Evolutionary conservation across 805 yeast species (phyloP).

Genomic region (Nakazawaea anatomiae): DNA sequence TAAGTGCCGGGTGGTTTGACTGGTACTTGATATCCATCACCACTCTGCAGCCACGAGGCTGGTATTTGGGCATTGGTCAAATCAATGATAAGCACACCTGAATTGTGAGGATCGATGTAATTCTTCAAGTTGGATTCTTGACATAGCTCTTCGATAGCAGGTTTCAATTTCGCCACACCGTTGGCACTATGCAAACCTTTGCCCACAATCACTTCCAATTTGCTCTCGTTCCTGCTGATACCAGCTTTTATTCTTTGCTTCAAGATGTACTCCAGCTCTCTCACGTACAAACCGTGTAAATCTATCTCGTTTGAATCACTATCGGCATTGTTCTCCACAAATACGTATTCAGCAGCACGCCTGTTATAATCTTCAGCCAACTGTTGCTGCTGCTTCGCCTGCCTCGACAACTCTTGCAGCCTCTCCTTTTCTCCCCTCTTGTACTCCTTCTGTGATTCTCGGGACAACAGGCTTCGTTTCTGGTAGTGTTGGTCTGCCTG

Average conservation of each 20-base stretch:
- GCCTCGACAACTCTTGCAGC: slow-evolving; percentile 69
- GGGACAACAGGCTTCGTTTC: slow-evolving; percentile 48
- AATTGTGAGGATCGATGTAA: slow-evolving; percentile 61
- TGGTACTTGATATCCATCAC: slow-evolving; percentile 16
- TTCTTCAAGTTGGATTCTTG: slow-evolving; percentile 54
- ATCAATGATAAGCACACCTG: slow-evolving; percentile 77
- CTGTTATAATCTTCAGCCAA: slow-evolving; percentile 66
- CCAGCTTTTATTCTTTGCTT: slow-evolving; percentile 70
- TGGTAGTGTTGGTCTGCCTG: slow-evolving; percentile 64
- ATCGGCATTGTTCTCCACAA: slow-evolving; percentile 82
- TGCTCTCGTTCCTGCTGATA: slow-evolving; percentile 50
- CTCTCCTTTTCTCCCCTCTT: slow-evolving; percentile 62
- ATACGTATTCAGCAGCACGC: slow-evolving; percentile 87
- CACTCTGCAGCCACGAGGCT: slow-evolving; percentile 21
- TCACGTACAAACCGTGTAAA: slow-evolving; percentile 85
- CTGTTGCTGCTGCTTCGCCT: slow-evolving; percentile 52
- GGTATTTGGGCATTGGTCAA: slow-evolving; percentile 45
- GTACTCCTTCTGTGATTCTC: slow-evolving; percentile 73
- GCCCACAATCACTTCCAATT: slow-evolving; percentile 82
- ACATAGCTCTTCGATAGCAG: slow-evolving; percentile 81
- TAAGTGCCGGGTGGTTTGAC: slow-evolving; percentile 10
- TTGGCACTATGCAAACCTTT: slow-evolving; percentile 81
- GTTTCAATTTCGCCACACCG: slow-evolving; percentile 83
- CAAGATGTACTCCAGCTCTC: slow-evolving; percentile 78
- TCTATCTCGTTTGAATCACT: slow-evolving; percentile 85